These are phyloP conservation scores for Neonothopanus nambi DNA, from an alignment of 1,284 basidiomycete species.

Conservation along the genomic window DNA sequence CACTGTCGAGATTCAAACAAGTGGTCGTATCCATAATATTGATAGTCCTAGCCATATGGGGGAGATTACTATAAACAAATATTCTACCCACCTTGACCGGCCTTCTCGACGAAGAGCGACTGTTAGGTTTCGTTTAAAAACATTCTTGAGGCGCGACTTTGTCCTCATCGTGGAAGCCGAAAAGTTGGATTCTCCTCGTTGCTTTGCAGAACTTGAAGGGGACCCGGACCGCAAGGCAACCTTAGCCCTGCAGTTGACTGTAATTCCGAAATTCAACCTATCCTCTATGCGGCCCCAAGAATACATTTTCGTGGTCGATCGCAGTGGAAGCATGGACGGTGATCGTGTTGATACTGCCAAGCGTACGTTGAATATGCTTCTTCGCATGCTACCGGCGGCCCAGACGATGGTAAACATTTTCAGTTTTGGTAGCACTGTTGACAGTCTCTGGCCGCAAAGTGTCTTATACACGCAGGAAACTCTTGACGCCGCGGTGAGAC, in stretches of 20 bases:
- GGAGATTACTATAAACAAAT: conserved; percentile 29
- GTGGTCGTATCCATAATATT: conserved; percentile 38
- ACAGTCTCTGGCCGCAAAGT: conserved; percentile 39
- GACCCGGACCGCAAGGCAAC: conserved; percentile 28
- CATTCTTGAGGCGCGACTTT: conserved; percentile 47
- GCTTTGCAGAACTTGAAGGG: conserved; percentile 48
- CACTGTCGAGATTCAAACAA: conserved; percentile 45
- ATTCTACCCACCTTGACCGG: conserved; percentile 33
- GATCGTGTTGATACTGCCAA: conserved; percentile 41
- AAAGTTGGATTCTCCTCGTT: conserved; percentile 50
- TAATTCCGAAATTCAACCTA: conserved; percentile 51
- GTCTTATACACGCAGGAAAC: conserved; percentile 30
- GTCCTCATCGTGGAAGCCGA: conserved; percentile 44
- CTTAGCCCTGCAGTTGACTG: conserved; percentile 49
- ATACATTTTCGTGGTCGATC: conserved; percentile 47
- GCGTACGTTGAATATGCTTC: conserved; percentile 36
- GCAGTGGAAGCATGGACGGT: conserved; percentile 46
- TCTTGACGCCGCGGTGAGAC: conserved; percentile 41
- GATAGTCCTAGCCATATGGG: conserved; percentile 42
- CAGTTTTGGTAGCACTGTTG: conserved; percentile 40
- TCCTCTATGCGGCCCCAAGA: conserved; percentile 39
- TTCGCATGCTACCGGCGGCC: conserved; percentile 39
- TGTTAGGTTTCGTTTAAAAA: conserved; percentile 35
- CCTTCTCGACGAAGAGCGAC: conserved; percentile 42
- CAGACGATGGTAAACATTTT: conserved; percentile 49